Evolutionary conservation across 495 filamentous ascomycete species (phyloP).

Genomic region (Penicillium desertorum): DNA sequence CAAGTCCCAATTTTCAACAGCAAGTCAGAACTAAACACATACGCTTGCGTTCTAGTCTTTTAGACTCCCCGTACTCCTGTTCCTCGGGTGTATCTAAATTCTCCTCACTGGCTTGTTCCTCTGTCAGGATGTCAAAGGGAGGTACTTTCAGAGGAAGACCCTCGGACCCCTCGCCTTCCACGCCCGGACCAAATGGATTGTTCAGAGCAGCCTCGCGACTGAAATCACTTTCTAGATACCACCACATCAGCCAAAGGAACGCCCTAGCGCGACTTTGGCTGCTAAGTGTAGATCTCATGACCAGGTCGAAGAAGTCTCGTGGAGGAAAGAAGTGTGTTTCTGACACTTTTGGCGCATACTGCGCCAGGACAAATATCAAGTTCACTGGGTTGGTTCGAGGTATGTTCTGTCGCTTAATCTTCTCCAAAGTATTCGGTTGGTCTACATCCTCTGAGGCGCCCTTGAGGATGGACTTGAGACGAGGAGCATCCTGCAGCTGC

Average conservation of each 20-base stretch:
- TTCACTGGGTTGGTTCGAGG: conserved; percentile 97
- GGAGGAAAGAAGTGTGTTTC: conserved; percentile 85
- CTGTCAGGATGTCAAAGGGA: conserved; percentile 69
- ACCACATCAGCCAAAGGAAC: conserved; percentile 99
- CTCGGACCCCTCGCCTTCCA: conserved; percentile 57
- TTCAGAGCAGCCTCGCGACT: conserved; percentile 73
- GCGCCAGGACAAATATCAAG: conserved; percentile 90
- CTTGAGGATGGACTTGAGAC: conserved; percentile 95
- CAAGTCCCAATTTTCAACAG: neutral
- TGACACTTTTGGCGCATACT: conserved; percentile 86
- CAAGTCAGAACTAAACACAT: conserved; percentile 19
- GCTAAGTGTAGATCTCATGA: conserved; percentile 83
- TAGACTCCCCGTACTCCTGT: conserved; percentile 78
- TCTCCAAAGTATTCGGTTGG: conserved; percentile 82
- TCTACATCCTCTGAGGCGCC: conserved; percentile 91
- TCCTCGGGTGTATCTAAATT: conserved; percentile 91
- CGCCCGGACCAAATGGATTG: conserved; percentile 86
- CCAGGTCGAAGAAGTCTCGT: conserved; percentile 91
- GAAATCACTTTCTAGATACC: conserved; percentile 97
- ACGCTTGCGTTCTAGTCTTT: conserved; percentile 80
- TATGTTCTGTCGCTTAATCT: conserved; percentile 62
- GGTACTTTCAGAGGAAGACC: conserved; percentile 80
- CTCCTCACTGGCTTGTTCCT: conserved; percentile 74
- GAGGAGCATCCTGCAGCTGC: conserved; percentile 93
- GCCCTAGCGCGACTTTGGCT: conserved; percentile 82